Percentiles rank a stretch among this genome's conserved stretches.
Evolutionary conservation across 768 basidiomycete genomes (phyloP).

Genomic region (Podaxis sp.): DNA sequence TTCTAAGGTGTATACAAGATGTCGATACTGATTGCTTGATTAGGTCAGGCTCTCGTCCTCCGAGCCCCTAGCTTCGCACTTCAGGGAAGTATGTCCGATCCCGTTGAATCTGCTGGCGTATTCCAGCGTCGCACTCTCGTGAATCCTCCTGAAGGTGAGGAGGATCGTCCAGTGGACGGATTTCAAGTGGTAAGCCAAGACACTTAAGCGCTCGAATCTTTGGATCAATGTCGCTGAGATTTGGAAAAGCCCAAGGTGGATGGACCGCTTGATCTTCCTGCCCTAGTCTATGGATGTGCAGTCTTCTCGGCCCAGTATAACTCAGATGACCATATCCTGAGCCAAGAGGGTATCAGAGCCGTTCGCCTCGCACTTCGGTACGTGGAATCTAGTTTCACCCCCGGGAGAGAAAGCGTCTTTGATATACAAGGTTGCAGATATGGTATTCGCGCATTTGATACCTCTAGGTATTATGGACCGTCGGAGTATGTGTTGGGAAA

Average conservation of each 20-base stretch:
- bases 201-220: background rate
- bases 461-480: conserved; percentile 75
- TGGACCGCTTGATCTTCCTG: conserved; percentile 38
- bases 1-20: background rate
- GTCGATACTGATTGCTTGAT: background rate
- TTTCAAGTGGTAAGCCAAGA: conserved; percentile 33
- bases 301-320: conserved; percentile 72
- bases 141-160: conserved; percentile 28
- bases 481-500: conserved; percentile 79
- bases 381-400: conserved; percentile 15
- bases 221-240: background rate
- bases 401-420: background rate
- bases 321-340: conserved; percentile 51
- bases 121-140: background rate
- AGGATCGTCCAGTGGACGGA: conserved; percentile 38
- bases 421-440: conserved; percentile 47
- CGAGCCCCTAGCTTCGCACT: background rate
- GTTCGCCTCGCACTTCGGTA: conserved; percentile 78
- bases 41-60: background rate
- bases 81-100: background rate
- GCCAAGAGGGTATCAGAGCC: conserved; percentile 59
- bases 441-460: conserved; percentile 82
- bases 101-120: background rate
- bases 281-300: conserved; percentile 71
- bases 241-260: conserved; percentile 29